These are phyloP conservation scores for Metarhizium robertsii DNA, from an alignment of 2,329 filamentous ascomycete species.

Conservation along the genomic window DNA sequence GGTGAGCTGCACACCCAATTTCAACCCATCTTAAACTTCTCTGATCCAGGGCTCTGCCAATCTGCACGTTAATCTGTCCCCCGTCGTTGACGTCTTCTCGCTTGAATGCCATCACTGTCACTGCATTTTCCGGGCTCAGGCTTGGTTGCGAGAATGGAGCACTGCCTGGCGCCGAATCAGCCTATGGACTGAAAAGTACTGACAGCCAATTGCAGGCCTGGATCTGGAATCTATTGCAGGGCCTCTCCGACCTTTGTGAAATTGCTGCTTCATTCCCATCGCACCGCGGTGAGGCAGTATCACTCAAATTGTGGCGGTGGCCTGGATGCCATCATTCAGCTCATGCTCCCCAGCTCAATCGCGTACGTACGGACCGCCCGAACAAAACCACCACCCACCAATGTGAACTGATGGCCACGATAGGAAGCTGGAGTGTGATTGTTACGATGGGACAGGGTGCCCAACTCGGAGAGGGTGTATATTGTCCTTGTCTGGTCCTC, in stretches of 20 bases:
- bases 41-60: no score
- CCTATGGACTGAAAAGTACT: no score
- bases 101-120: no score
- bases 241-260: no score
- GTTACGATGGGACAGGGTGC: neutral
- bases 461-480: neutral
- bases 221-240: no score
- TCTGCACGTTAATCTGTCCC: no score
- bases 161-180: no score
- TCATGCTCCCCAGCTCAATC: neutral
- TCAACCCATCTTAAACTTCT: neutral
- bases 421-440: constrained; percentile 1
- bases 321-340: neutral
- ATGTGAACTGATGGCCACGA: neutral
- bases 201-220: no score
- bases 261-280: neutral
- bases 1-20: neutral
- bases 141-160: no score
- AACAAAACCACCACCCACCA: neutral
- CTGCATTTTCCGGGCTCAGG: no score
- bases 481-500: neutral
- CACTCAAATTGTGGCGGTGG: neutral
- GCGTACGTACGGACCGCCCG: neutral
- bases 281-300: neutral
- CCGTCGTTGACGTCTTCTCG: no score